Evolutionary conservation across 108 stramenopile genomes (phyloP), one percentile per base, ranked within the genome.

Genomic region (Cyclostephanos invisitatus): DNA sequence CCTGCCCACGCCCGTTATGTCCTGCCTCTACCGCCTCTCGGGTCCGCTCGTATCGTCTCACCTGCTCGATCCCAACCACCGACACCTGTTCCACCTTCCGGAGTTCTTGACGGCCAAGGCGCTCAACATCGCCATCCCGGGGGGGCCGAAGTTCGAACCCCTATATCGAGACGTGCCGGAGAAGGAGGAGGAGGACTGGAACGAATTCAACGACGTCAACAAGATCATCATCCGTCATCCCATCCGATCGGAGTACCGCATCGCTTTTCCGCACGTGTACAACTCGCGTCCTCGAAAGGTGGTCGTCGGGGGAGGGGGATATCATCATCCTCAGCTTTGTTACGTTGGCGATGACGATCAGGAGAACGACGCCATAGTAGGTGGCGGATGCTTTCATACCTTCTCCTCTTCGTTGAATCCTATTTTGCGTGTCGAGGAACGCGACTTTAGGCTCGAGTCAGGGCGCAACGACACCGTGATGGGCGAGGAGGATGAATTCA

Each of bases 71-170:
- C 83, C 80, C 59, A 99, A 99, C 76, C 82, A 90, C 64, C 83
- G 83, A 46, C 95, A 99, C 80, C 73, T 98, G 37, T 99, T 99
- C 73, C 94, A 98, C 81, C 70, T 94, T 77, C 89, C 89, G 15
- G 80, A 96, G 35, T 98, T 99, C 80, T 86, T 98, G 58, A 99
- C 99, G 6, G 98, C 97, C 58, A 99, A 99, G 84, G 97, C 98
- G 8, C 84, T 99, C 20, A 99, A 99, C 79, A 83, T 95, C 21
- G 97, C 98, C 42, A 98, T 99, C 72, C 98, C 98, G 10, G 99
- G 99, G n/a, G 99, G 99, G 21, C 98, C 99, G 25, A 97, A 96
- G 84, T 99, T 99, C 73, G 99, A 99, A 75, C 99, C 99, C 2
- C 87, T 99, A 24, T 98, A 90, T 78, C 91, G 96, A 17, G 98